Evolutionary conservation across 2,329 filamentous ascomycete species (phyloP).

Genomic region (Pseudopyrenochaeta lycopersici): DNA sequence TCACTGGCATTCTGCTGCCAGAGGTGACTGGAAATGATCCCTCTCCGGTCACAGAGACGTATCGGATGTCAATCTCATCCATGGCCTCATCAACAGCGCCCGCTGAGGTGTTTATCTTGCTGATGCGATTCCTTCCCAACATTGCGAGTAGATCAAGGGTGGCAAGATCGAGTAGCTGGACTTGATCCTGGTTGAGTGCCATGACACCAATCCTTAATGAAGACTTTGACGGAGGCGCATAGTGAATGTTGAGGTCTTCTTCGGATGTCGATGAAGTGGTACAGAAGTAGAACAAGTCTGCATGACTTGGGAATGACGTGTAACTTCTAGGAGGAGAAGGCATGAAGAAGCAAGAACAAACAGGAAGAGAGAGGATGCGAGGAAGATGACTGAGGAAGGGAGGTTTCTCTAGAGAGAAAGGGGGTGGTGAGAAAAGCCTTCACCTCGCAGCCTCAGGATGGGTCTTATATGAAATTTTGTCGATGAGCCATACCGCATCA

Average conservation of each 20-base stretch:
- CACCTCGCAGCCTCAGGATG: conserved; percentile 26
- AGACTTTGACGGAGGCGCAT: conserved; percentile 44
- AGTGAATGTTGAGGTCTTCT: conserved; percentile 43
- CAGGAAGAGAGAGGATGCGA: background rate
- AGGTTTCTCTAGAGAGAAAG: background rate
- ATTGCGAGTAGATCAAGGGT: conserved; percentile 45
- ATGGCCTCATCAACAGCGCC: conserved; percentile 40
- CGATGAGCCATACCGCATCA: conserved; percentile 15
- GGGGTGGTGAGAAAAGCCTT: conserved; percentile 11
- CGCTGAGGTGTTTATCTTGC: conserved; percentile 31
- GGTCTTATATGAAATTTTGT: conserved; percentile 32
- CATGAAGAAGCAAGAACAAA: conserved; percentile 29
- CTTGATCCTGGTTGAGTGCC: conserved; percentile 35
- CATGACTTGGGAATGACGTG: conserved; percentile 44
- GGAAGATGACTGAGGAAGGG: background rate
- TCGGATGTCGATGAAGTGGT: conserved; percentile 46
- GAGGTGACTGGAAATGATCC: conserved; percentile 47
- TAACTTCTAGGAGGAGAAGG: conserved; percentile 45
- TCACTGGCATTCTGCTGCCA: conserved; percentile 47
- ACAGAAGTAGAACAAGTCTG: conserved; percentile 49
- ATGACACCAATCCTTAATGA: conserved; percentile 46
- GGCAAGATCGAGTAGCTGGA: conserved; percentile 46
- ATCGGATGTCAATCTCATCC: conserved; percentile 49
- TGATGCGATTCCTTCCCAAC: conserved; percentile 39
- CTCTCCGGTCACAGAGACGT: conserved; percentile 48